These are phyloP conservation scores for Circinella umbellata DNA, from an alignment of 371 early-diverging fungal species.

Conservation along the genomic window DNA sequence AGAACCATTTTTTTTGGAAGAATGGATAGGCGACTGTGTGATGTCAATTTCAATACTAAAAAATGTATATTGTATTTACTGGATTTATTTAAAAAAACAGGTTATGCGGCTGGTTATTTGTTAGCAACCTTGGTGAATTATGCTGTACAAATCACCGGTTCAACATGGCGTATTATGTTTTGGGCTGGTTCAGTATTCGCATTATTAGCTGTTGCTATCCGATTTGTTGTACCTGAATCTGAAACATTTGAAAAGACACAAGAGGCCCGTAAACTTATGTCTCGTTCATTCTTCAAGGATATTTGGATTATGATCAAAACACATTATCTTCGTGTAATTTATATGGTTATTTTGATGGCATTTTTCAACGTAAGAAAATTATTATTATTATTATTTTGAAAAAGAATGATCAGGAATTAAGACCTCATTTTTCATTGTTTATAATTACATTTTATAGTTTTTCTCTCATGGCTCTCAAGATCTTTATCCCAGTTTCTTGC, in stretches of 20 bases:
- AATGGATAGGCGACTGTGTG: neutral
- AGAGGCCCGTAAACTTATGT: conserved; percentile 37
- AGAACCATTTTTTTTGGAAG: neutral
- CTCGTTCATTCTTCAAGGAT: conserved; percentile 43
- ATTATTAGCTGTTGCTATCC: conserved; percentile 58
- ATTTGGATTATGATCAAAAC: conserved; percentile 49
- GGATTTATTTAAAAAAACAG: too few species aligned
- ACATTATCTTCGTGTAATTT: conserved; percentile 65
- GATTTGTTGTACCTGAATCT: conserved; percentile 71
- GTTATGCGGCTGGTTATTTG: conserved; percentile 71
- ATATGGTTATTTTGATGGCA: conserved; percentile 64
- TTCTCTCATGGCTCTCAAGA: conserved; percentile 76
- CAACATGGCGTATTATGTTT: conserved; percentile 74
- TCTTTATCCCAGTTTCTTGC: conserved; percentile 73
- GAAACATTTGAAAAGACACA: conserved; percentile 55
- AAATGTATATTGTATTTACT: too few species aligned
- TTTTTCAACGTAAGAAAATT: conserved; percentile 45
- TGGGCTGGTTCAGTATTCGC: conserved; percentile 74
- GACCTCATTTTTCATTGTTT: neutral
- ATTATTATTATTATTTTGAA: neutral
- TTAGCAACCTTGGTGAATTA: conserved; percentile 67
- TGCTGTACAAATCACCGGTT: conserved; percentile 44
- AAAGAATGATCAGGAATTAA: neutral
- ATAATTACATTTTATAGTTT: conserved; percentile 32
- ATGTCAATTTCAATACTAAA: too few species aligned